These are phyloP conservation scores for Polychytrium aggregatum DNA, from an alignment of 192 early-diverging fungal species.

Conservation along the genomic window DNA sequence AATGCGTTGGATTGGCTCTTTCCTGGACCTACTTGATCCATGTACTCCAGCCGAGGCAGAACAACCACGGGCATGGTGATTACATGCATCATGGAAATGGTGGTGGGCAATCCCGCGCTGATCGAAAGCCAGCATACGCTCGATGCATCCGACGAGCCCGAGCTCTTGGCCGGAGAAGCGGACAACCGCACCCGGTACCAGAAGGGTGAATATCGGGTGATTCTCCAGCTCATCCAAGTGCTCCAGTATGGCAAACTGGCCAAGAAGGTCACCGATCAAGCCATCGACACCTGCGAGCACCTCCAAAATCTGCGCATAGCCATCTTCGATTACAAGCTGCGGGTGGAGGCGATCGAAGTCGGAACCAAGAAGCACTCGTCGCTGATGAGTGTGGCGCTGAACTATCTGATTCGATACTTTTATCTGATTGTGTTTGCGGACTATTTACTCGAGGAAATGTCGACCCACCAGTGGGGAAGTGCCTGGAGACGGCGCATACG, in stretches of 20 bases:
- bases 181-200: constrained; percentile 20
- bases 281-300: constrained; percentile 53
- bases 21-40: no score
- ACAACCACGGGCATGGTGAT: constrained; percentile 51
- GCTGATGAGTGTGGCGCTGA: constrained; percentile 27
- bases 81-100: constrained; percentile 45
- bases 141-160: constrained; percentile 2
- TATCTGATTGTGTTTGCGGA: constrained; percentile 57
- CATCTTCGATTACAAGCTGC: constrained; percentile 45
- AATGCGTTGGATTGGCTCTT: no score
- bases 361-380: constrained; percentile 18
- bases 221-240: constrained; percentile 46
- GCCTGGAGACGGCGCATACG: neutral
- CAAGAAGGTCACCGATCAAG: constrained; percentile 42
- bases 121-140: neutral
- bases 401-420: constrained; percentile 54
- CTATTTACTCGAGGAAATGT: constrained; percentile 43
- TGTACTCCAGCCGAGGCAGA: constrained; percentile 33
- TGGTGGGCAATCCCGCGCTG: constrained; percentile 25
- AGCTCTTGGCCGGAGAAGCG: constrained; percentile 2
- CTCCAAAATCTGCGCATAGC: constrained; percentile 53
- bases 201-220: constrained; percentile 44
- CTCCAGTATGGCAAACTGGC: constrained; percentile 49
- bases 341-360: constrained; percentile 30
- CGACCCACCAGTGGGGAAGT: constrained; percentile 8